Conservation (phyloP, 257 asterid species). For the Linderniella brevidens region DNA sequence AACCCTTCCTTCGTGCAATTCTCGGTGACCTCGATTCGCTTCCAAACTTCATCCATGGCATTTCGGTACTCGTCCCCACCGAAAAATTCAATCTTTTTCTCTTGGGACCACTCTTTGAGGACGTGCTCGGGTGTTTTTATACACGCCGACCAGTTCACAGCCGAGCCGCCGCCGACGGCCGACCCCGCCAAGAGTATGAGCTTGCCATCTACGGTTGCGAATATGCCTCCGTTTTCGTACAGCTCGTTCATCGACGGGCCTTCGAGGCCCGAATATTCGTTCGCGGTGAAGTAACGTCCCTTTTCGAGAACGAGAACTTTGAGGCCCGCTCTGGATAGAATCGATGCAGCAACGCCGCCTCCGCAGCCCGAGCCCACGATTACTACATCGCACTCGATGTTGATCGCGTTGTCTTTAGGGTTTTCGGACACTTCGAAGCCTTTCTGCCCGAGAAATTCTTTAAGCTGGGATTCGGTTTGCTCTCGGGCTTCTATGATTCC, state of each 20-base stretch:
- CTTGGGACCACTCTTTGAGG: constrained; percentile 43
- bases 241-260: constrained; percentile 60
- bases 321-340: constrained; percentile 50
- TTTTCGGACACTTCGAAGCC: constrained; percentile 33
- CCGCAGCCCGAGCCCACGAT: constrained; percentile 84
- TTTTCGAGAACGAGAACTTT: constrained; percentile 69
- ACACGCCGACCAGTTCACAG: constrained; percentile 81
- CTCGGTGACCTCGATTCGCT: constrained; percentile 53
- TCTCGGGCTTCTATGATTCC: constrained; percentile 50
- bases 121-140: constrained; percentile 40
- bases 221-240: constrained; percentile 56
- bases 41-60: constrained; percentile 61
- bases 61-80: constrained; percentile 17
- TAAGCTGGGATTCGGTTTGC: constrained; percentile 30
- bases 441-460: constrained; percentile 22
- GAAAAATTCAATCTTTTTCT: constrained; percentile 26
- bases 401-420: constrained; percentile 13
- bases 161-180: constrained; percentile 93
- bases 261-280: constrained; percentile 56
- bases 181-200: constrained; percentile 58
- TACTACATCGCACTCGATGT: constrained; percentile 54
- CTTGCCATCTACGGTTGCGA: constrained; percentile 53
- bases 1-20: constrained; percentile 50
- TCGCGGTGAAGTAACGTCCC: constrained; percentile 49
- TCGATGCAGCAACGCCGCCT: constrained; percentile 80